These are phyloP conservation scores for Aspergillus udagawae DNA, from an alignment of 2,329 filamentous ascomycete species.

Conservation along the genomic window DNA sequence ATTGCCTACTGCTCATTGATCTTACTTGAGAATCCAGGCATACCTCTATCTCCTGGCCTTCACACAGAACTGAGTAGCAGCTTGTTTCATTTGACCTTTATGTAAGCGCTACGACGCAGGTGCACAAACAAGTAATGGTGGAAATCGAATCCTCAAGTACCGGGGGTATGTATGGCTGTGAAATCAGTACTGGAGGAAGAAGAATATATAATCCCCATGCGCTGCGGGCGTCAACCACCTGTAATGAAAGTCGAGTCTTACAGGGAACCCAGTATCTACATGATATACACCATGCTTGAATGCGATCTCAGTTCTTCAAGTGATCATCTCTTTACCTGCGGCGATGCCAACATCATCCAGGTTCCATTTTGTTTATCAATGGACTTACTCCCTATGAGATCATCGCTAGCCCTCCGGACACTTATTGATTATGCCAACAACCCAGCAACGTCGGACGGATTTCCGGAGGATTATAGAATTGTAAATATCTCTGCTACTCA, in stretches of 20 bases:
- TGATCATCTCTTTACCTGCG: neutral
- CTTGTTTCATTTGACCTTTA: neutral
- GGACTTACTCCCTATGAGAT: neutral
- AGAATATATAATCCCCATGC: neutral
- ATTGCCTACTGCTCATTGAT: neutral
- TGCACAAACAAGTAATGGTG: neutral
- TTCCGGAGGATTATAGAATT: neutral
- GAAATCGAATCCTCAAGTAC: neutral
- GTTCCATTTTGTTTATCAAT: neutral
- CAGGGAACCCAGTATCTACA: neutral
- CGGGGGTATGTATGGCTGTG: neutral
- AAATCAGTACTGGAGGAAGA: neutral
- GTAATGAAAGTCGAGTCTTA: neutral
- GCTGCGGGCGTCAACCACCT: neutral
- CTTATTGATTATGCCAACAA: neutral
- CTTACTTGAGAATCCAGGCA: too few species aligned
- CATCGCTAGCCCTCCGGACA: neutral
- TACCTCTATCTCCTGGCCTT: neutral
- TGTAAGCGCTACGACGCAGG: neutral
- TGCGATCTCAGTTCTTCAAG: neutral
- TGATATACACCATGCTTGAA: neutral
- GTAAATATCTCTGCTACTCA: neutral
- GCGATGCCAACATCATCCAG: neutral
- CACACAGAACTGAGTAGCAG: neutral
- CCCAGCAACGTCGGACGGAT: neutral